Conservation (phyloP, 164 flowering plant species). For the Santalum album region DNA sequence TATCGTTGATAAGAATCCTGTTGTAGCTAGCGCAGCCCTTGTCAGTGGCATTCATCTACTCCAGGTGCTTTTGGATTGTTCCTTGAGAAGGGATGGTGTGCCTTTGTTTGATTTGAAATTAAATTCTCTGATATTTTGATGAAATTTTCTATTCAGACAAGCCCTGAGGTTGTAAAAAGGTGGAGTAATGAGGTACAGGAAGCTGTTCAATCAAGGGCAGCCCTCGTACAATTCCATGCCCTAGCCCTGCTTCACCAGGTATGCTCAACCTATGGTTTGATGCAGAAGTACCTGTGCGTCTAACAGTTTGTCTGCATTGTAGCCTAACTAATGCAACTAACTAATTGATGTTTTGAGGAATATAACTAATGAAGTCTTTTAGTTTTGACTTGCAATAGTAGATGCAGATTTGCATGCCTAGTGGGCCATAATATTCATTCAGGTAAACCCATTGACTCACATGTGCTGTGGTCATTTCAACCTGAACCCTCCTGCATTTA, state of each 20-base stretch:
- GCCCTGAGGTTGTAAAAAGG: constrained; percentile 91
- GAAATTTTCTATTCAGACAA: constrained; percentile 43
- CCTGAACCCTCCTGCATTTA: no score
- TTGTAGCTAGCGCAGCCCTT: constrained; percentile 97
- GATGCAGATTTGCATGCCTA: no score
- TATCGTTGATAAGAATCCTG: constrained; percentile 97
- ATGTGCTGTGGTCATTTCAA: no score
- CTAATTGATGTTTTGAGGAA: no score
- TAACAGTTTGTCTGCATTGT: no score
- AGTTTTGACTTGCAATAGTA: no score
- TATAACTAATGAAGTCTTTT: no score
- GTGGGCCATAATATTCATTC: no score
- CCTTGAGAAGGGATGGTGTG: background rate
- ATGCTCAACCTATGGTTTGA: constrained; percentile 4
- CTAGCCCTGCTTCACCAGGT: constrained; percentile 92
- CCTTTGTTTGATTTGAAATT: background rate
- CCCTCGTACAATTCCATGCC: constrained; percentile 94
- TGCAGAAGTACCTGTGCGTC: no score
- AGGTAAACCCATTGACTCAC: no score
- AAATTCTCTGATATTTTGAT: background rate
- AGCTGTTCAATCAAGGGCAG: constrained; percentile 96
- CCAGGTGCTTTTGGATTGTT: constrained; percentile 43
- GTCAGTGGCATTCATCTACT: constrained; percentile 94
- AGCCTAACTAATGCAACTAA: no score
- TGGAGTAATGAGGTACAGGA: constrained; percentile 99